Conservation (phyloP, 768 basidiomycete species). For the Gymnopilus dilepis region DNA sequence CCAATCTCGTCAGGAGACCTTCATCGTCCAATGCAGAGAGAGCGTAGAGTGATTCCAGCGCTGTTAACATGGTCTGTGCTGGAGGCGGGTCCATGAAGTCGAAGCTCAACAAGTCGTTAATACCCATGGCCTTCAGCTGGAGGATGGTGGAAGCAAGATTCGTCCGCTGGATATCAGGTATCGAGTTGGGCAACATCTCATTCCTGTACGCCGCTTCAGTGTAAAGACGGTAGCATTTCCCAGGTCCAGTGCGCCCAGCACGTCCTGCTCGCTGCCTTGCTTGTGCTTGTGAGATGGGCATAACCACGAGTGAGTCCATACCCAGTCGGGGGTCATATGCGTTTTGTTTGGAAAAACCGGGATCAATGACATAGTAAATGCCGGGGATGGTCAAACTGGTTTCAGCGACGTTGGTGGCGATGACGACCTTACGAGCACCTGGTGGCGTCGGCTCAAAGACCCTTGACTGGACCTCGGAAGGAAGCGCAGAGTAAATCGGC, state of each 20-base stretch:
- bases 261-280: conserved; percentile 95
- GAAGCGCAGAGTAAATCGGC: conserved; percentile 97
- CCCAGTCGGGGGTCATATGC: conserved; percentile 96
- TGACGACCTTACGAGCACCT: conserved; percentile 97
- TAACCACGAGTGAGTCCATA: conserved; percentile 98
- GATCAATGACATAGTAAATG: conserved; percentile 99
- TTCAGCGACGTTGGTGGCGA: conserved; percentile 99
- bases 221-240: conserved; percentile 97
- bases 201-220: conserved; percentile 98
- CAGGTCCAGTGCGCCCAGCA: conserved; percentile 96
- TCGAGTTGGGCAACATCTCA: conserved; percentile 97
- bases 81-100: conserved; percentile 99
- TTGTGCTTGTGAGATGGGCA: conserved; percentile 98
- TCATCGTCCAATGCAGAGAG: conserved; percentile 97
- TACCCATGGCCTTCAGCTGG: conserved; percentile 97
- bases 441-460: conserved; percentile 99
- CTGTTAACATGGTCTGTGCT: conserved; percentile 95
- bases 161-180: conserved; percentile 96
- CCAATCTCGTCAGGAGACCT: conserved; percentile 90
- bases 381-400: conserved; percentile 98
- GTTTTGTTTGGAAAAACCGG: conserved; percentile 98
- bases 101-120: conserved; percentile 96
- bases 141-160: conserved; percentile 93
- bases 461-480: conserved; percentile 96
- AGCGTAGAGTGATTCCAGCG: conserved; percentile 92